Evolutionary conservation across 371 early-diverging fungal species (phyloP), one percentile per base, ranked within the genome.

Genomic region (Mucor mucedo): DNA sequence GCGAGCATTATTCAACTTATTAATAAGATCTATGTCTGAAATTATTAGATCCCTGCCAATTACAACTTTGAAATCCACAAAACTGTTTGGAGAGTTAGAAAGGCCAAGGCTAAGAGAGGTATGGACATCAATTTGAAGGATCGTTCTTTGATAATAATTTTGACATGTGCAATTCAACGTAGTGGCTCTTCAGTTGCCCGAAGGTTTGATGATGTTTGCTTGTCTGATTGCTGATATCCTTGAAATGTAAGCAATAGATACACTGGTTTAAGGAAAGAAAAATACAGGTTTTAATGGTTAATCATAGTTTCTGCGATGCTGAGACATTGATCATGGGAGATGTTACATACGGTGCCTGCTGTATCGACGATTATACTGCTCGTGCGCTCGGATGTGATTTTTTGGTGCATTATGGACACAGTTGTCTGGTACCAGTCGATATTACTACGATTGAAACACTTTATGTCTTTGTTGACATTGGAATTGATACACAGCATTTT

Each of bases 41-140:
- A 21, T 10, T 13, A 30, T 30, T 70, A 85, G 81, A 76, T 99
- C 5, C 99, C 99, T 13, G 67, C 83, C 49, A 99, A 99, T 79
- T 99, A 99, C 83, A 99, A 98, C 83, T 99, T 99, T 87, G 99
- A 99, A 79, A 94, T 99, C 52, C 92, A 95, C 78, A 99, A 99
- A 76, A 94, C 94, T 13, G 80, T 99, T 1, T 93, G 94, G 93
- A 93, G 95, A 73, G 90, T 99, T 42, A 81, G 86, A 66, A 89
- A 90, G 58, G 78, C 89, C 14, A 75, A 78, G 0, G 89, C 96
- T 13, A 97, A 87, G 63, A 89, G 89, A 77, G 91, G 91, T 90
- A 70, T 38, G 21, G 1, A 29, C 32, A 28, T 5, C n/a, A 38
- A 13, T 33, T 33, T 6, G 0, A 54, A 57, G 16, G 4, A 21